These are phyloP conservation scores for Lactarius vividus DNA, from an alignment of 768 basidiomycete genomes.

Conservation along the genomic window DNA sequence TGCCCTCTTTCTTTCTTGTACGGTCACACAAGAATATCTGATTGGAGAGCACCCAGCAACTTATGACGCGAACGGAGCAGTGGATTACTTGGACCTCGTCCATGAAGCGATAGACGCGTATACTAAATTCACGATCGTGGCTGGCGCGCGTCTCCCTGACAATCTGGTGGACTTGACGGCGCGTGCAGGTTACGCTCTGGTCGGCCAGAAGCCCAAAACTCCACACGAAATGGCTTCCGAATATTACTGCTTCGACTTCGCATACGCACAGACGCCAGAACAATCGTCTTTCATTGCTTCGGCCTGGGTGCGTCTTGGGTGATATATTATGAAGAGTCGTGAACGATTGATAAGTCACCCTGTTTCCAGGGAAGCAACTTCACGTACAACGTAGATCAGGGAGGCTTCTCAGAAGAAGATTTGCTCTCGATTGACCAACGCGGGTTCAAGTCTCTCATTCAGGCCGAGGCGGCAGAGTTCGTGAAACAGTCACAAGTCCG, in stretches of 20 bases:
- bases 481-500: conserved; percentile 43
- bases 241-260: conserved; percentile 51
- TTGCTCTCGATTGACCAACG: conserved; percentile 47
- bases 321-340: too few species aligned
- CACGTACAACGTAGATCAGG: conserved; percentile 39
- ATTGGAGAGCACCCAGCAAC: conserved; percentile 39
- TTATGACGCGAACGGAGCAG: conserved; percentile 47
- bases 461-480: conserved; percentile 55
- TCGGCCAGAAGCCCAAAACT: conserved; percentile 44
- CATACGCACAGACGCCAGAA: conserved; percentile 57
- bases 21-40: background rate
- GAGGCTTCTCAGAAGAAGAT: conserved; percentile 57
- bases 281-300: conserved; percentile 54
- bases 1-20: conserved; percentile 29
- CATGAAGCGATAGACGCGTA: conserved; percentile 40
- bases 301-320: conserved; percentile 44
- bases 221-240: conserved; percentile 52
- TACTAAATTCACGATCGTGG: conserved; percentile 38
- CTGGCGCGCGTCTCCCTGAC: conserved; percentile 42
- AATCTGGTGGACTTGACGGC: conserved; percentile 49
- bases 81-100: conserved; percentile 47
- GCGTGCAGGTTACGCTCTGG: conserved; percentile 48
- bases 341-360: background rate
- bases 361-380: conserved; percentile 54
- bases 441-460: conserved; percentile 56